Conservation (phyloP, 139 green algal species). For the Zygnema cylindricum region DNA sequence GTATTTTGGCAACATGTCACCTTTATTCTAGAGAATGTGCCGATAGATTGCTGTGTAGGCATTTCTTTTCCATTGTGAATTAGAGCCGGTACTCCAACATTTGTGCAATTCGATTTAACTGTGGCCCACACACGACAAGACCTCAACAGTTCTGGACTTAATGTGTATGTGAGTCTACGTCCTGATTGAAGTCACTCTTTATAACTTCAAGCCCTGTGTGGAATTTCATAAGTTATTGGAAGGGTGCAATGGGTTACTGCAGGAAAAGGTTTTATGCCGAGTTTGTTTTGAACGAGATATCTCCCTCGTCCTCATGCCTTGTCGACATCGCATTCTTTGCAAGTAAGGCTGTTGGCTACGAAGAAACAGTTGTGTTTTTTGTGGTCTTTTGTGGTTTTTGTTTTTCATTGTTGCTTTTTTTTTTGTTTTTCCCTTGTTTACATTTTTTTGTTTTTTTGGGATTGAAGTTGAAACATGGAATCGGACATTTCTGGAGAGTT, state of each 20-base stretch:
- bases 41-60: too few relatives aligned
- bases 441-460: not conserved
- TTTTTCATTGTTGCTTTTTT: not conserved
- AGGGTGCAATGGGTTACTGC: not conserved
- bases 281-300: constrained; percentile 47
- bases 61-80: too few relatives aligned
- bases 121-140: too few relatives aligned
- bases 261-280: constrained; percentile 42
- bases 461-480: not conserved
- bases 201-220: too few relatives aligned
- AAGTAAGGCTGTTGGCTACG: not conserved
- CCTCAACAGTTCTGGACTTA: too few relatives aligned
- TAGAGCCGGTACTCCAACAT: too few relatives aligned
- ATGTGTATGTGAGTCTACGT: too few relatives aligned
- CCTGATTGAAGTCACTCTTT: too few relatives aligned
- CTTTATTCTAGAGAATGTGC: too few relatives aligned
- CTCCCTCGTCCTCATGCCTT: constrained; percentile 36
- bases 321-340: constrained; percentile 13
- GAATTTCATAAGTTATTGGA: too few relatives aligned
- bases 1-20: too few relatives aligned
- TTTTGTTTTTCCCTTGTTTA: not conserved
- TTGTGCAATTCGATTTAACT: too few relatives aligned
- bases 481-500: not conserved
- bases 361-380: not conserved
- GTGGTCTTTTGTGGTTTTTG: not conserved